phyloP scores from a whole-genome alignment of 1,139 yeast species.

The Saccharomycopsis crataegensis region DNA sequence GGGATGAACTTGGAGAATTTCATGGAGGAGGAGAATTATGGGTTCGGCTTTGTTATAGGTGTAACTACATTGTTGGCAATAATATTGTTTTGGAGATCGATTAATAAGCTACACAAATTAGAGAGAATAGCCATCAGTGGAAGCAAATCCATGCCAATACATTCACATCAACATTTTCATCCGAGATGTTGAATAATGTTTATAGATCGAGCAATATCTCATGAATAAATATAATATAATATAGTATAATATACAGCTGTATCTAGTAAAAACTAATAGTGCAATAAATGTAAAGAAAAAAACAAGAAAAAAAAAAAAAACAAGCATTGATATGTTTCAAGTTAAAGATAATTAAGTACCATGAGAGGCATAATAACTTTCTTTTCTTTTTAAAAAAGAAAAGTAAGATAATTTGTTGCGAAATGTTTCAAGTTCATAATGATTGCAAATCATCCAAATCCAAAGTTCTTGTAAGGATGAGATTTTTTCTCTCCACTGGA shows the following conservation, averaged over 20 bases:
- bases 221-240: not conserved
- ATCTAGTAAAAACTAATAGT: not conserved
- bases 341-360: not conserved
- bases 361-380: too few relatives aligned
- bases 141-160: conserved; percentile 11
- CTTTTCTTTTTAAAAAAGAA: too few relatives aligned
- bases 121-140: conserved; percentile 37
- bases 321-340: not conserved
- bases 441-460: not conserved
- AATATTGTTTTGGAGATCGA: conserved; percentile 32
- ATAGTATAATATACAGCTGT: not conserved
- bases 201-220: too few relatives aligned
- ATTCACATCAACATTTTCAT: not conserved
- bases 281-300: not conserved
- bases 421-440: not conserved
- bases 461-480: conserved; percentile 13
- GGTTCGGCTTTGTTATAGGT: conserved; percentile 53
- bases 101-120: conserved; percentile 33
- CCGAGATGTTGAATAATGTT: too few relatives aligned
- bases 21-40: conserved; percentile 67
- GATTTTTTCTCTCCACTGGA: not conserved
- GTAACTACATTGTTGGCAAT: conserved; percentile 28
- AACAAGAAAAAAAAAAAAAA: not conserved
- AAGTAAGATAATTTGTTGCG: not conserved
- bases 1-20: conserved; percentile 92